Evolutionary conservation across 306 rosid genomes (phyloP), one percentile per base, ranked within the genome.

Genomic region (Quillaja saponaria): DNA sequence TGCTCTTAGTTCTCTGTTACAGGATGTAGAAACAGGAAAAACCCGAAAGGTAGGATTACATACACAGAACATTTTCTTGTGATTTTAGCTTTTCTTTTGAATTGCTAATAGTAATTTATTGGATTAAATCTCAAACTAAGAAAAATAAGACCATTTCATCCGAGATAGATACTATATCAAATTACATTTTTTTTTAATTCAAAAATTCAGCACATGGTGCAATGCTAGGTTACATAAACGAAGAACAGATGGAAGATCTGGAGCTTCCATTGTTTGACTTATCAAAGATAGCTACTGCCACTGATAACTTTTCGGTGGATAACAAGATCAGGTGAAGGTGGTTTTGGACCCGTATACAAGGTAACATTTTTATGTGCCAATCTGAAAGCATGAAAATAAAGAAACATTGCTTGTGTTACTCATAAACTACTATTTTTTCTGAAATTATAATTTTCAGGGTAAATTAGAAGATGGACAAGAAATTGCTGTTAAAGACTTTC

Each of bases 401-500:
- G 47, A 39, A 10, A 0, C 13, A 39, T n/a, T n/a, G n/a, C 44
- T 2, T 39, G 16, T n/a, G 3, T 41, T 13, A 47, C 8, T 47
- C 3, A 10, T 0, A 40, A 21, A 20, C 37, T 13, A 9, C 2
- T 4, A 1, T 21, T 61, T 6, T 5, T 13, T 61, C 41, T 54
- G 14, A 5, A 58, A 12, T 2, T 40, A 20, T 8, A 39, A 8
- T 13, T n/a, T 39, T 12, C 64, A 80, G 85, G 88, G 88, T 45
- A 65, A 9, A 45, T 50, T 83, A 13, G 49, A 6, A 28, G 76
- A 83, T 46, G 88, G 77, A 6, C 63, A 52, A 25, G 79, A 76
- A 77, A 71, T 83, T 58, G 88, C 88, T 28, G 85, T 83, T 52
- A 83, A 83, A 76, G 80, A 64, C 85, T 83, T 54, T 83, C 88